phyloP scores from a whole-genome alignment of 768 basidiomycete genomes.

The Scleroderma bovista region DNA sequence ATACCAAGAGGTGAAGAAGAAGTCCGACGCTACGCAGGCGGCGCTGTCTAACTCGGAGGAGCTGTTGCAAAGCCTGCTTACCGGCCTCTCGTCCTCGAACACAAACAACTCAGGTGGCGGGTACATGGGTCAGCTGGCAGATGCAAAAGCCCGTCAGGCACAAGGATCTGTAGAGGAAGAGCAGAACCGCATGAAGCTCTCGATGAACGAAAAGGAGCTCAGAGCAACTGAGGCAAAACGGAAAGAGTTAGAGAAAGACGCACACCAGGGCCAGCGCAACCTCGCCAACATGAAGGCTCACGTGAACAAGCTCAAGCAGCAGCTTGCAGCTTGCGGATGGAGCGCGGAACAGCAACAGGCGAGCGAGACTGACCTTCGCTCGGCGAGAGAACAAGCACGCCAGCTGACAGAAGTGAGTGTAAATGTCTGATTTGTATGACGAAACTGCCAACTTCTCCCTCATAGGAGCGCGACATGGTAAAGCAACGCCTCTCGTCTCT shows the following conservation, averaged over 20 bases:
- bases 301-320: constrained; percentile 50
- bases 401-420: constrained; percentile 55
- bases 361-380: constrained; percentile 43
- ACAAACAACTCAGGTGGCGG: constrained; percentile 74
- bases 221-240: constrained; percentile 69
- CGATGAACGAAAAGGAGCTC: constrained; percentile 74
- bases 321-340: constrained; percentile 66
- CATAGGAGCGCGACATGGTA: constrained; percentile 62
- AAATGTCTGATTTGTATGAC: neutral
- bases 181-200: constrained; percentile 70
- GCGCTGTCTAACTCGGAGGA: constrained; percentile 76
- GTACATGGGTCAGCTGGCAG: constrained; percentile 93
- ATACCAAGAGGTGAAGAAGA: constrained; percentile 62
- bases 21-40: constrained; percentile 54
- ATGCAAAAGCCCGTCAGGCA: constrained; percentile 69
- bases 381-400: constrained; percentile 49
- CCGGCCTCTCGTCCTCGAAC: constrained; percentile 75
- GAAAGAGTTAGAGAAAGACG: constrained; percentile 83
- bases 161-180: constrained; percentile 82
- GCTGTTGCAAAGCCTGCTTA: constrained; percentile 90
- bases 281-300: constrained; percentile 54
- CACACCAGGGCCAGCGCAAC: constrained; percentile 65
- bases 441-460: constrained; percentile 2
- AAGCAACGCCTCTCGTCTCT: constrained; percentile 62
- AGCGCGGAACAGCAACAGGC: constrained; percentile 66